Evolutionary conservation across 2,329 filamentous ascomycete genomes (phyloP).

Genomic region (Botrytis fabae): DNA sequence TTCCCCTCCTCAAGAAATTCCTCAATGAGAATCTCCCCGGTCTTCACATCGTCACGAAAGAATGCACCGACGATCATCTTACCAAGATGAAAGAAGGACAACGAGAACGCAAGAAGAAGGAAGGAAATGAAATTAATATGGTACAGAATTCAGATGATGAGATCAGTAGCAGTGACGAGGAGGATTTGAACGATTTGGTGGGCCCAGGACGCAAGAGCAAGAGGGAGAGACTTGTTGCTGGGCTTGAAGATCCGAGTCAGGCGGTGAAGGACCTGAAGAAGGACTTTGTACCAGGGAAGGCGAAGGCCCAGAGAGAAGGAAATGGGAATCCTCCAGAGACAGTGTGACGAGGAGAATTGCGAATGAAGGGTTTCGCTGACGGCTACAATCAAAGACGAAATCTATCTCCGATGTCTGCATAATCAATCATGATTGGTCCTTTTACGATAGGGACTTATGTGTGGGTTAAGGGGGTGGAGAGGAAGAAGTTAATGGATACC

Average conservation of each 20-base stretch:
- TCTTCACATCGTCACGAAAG: conserved; percentile 69
- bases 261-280: conserved; percentile 29
- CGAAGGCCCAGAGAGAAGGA: conserved; percentile 30
- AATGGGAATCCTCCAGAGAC: conserved; percentile 25
- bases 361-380: not conserved
- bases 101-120: conserved; percentile 68
- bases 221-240: conserved; percentile 53
- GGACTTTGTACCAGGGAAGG: conserved; percentile 30
- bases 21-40: conserved; percentile 74
- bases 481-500: not conserved
- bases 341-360: not conserved
- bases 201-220: conserved; percentile 40
- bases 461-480: not conserved
- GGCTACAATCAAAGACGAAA: not conserved
- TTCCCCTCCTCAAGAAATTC: conserved; percentile 71
- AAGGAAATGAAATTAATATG: conserved; percentile 53
- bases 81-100: conserved; percentile 75
- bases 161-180: conserved; percentile 40
- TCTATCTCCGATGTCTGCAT: not conserved
- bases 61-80: conserved; percentile 77
- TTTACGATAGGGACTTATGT: not conserved
- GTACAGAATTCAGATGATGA: conserved; percentile 52
- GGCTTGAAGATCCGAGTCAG: conserved; percentile 39
- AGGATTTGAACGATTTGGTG: conserved; percentile 39
- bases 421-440: not conserved